Base-by-base conservation (phyloP, 78 protist genomes). In the Tieghemostelium lacteum region DNA sequence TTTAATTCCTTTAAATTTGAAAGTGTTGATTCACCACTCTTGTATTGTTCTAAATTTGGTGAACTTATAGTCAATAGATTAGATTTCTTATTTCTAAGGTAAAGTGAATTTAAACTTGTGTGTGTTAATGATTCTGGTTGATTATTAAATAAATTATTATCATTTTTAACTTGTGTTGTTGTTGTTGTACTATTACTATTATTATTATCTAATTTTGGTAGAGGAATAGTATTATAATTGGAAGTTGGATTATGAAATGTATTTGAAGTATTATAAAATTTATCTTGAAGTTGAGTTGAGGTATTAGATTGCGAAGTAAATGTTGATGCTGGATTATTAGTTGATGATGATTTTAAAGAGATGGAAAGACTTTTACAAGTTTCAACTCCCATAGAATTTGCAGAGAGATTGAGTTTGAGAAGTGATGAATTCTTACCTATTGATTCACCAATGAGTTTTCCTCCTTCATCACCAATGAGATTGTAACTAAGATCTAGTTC, bases 401-500 rank as follows among this genome's bases (percentile, higher is more conserved):
- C 66, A 1, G 85, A 33, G 50, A 74, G 85, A 37, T 74, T 74
- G 40, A 74, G 55, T 2, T 39, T 29, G 1, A 40, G 6, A 7
- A 74, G 69, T 5, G 60, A 24, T 10, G 70, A 36, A 31, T 74
- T 74, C 55, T 65, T 28, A 63, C 70, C 69, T 20, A 74, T 49
- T 26, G 70, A 26, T 1, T 74, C 85, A n/a, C 85, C 65, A n/a
- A 74, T 55, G 28, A 74, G 57, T n/a, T 60, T 57, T 8, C 85
- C 85, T 45, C 85, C 85, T 20, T 8, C 89, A 12, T 83, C 76
- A 5, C 83, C 83, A 31, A 83, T 5, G 49, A 70, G 7, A 31
- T 83, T 72, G 55, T 62, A 60, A 24, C 69, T 62, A 17, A 83
- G 42, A 22, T 71, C 76, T 17, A 83, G 54, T 16, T 83, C 89